These are phyloP conservation scores for Penicillium lagena DNA, from an alignment of 495 filamentous ascomycete genomes.

Conservation along the genomic window DNA sequence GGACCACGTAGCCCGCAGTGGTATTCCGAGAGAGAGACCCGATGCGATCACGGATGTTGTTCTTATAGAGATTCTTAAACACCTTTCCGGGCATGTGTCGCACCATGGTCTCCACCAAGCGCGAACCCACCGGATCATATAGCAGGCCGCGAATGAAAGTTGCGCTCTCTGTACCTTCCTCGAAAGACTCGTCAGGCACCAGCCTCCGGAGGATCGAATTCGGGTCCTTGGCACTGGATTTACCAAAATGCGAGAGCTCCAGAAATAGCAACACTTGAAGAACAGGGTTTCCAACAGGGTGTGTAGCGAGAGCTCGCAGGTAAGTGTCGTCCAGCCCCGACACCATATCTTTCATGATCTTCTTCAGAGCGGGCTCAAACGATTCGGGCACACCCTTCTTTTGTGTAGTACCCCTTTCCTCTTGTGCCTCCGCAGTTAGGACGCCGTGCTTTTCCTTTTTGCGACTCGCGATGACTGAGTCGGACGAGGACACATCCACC, in stretches of 20 bases:
- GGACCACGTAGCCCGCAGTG: conserved; percentile 78
- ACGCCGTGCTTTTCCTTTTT: conserved; percentile 76
- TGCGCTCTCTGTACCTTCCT: conserved; percentile 51
- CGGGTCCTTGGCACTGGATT: conserved; percentile 53
- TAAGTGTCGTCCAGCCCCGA: conserved; percentile 63
- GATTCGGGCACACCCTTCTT: conserved; percentile 65
- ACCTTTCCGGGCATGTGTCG: conserved; percentile 72
- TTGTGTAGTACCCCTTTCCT: conserved; percentile 23
- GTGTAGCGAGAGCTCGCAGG: conserved; percentile 72
- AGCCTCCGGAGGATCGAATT: conserved; percentile 54
- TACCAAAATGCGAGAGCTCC: conserved; percentile 65
- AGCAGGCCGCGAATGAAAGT: conserved; percentile 77
- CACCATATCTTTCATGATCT: conserved; percentile 69
- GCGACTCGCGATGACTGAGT: conserved; percentile 72
- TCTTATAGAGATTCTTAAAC: conserved; percentile 77
- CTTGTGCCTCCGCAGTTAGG: conserved; percentile 27
- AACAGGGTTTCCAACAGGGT: conserved; percentile 83
- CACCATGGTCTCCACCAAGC: conserved; percentile 80
- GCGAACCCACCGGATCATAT: conserved; percentile 84
- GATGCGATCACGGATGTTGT: conserved; percentile 69
- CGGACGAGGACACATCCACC: conserved; percentile 55
- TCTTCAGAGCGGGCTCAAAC: conserved; percentile 67
- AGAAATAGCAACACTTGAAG: conserved; percentile 81
- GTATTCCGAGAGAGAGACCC: conserved; percentile 77
- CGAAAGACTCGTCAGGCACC: conserved; percentile 57